phyloP scores from a whole-genome alignment of 73 alveolate genomes.

The Stentor roeselii region DNA sequence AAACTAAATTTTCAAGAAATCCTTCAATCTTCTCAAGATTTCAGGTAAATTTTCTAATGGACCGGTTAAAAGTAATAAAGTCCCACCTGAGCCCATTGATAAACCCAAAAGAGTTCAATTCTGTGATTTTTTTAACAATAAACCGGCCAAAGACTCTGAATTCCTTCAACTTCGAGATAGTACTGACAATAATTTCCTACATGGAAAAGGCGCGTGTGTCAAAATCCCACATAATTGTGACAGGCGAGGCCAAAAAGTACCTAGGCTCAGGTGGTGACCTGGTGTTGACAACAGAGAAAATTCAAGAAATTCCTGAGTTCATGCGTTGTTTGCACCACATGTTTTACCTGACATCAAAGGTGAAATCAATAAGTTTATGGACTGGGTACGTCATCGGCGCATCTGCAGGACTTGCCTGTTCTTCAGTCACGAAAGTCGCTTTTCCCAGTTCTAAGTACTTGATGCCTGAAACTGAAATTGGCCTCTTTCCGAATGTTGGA shows the following conservation, averaged over 20 bases:
- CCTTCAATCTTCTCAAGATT: no score
- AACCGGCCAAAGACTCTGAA: background rate
- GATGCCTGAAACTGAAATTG: conserved; percentile 95
- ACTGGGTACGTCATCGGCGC: conserved; percentile 17
- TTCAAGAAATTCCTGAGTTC: background rate
- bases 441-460: background rate
- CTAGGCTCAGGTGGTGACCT: conserved; percentile 19
- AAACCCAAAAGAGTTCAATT: background rate
- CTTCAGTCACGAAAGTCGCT: background rate
- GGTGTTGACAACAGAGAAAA: background rate
- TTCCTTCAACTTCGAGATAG: background rate
- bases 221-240: background rate
- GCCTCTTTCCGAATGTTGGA: conserved; percentile 95
- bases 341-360: background rate
- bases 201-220: background rate
- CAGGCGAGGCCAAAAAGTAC: background rate
- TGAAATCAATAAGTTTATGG: conserved; percentile 1
- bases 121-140: background rate
- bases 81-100: background rate
- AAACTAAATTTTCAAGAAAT: no score
- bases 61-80: background rate
- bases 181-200: background rate
- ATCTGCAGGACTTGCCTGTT: conserved; percentile 5
- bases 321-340: conserved; percentile 1
- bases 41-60: no score